Evolutionary conservation across 2,329 filamentous ascomycete species (phyloP).

Genomic region (Claviceps pazoutovae): DNA sequence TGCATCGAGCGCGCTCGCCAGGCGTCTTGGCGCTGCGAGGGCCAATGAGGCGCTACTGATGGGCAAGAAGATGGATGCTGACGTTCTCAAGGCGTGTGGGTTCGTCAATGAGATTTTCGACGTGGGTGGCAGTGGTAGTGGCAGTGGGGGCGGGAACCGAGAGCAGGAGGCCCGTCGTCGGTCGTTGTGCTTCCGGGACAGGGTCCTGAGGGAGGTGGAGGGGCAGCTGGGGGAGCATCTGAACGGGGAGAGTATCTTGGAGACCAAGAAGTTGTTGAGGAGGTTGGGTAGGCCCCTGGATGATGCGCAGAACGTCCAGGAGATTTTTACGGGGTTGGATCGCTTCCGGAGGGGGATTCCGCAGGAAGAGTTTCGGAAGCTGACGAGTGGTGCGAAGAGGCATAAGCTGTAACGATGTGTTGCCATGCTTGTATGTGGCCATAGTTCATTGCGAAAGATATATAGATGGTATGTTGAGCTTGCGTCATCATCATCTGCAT

Average conservation of each 20-base stretch:
- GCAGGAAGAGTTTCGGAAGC: conserved; percentile 75
- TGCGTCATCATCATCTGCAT: too few species aligned
- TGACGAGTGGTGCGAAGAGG: conserved; percentile 79
- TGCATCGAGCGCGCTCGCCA: conserved; percentile 63
- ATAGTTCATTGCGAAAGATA: too few species aligned
- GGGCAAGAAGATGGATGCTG: conserved; percentile 60
- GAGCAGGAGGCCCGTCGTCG: too few species aligned
- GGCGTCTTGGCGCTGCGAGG: conserved; percentile 63
- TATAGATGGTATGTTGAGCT: too few species aligned
- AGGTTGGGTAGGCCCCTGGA: conserved; percentile 57
- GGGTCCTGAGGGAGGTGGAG: conserved; percentile 68
- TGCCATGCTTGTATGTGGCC: not conserved
- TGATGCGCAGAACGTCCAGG: conserved; percentile 64
- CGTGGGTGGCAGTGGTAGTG: conserved; percentile 22
- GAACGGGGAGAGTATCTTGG: conserved; percentile 61
- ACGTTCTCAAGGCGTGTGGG: conserved; percentile 61
- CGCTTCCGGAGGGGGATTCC: conserved; percentile 69
- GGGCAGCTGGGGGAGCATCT: conserved; percentile 69
- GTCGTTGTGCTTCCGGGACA: conserved; percentile 39
- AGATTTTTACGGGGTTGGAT: conserved; percentile 76
- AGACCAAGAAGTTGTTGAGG: conserved; percentile 74
- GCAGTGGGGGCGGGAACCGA: too few species aligned
- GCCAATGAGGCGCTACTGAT: conserved; percentile 91
- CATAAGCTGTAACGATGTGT: conserved; percentile 60
- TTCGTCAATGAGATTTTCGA: conserved; percentile 78